phyloP scores from a whole-genome alignment of 208 protist genomes.

The Acanthamoeba divionensis region DNA sequence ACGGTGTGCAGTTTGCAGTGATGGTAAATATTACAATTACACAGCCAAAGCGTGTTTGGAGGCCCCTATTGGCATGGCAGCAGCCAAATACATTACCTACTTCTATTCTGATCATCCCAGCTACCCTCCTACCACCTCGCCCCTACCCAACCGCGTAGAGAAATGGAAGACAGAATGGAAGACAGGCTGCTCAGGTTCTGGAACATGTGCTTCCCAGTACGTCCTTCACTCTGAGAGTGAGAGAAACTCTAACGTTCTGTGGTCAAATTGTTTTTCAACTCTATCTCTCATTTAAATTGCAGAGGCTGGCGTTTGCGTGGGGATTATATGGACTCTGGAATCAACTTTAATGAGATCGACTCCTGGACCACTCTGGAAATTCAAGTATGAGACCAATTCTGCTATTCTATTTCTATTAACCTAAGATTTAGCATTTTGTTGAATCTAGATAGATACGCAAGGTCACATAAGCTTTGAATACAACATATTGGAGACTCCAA shows the following conservation, averaged over 20 bases:
- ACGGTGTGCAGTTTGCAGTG: neutral
- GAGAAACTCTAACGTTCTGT: neutral
- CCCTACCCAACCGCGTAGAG: neutral
- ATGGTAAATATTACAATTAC: neutral
- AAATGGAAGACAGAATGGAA: neutral
- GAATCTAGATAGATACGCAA: neutral
- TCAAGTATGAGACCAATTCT: neutral
- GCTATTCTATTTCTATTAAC: neutral
- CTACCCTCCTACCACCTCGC: neutral
- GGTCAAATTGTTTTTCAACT: neutral
- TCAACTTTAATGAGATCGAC: neutral
- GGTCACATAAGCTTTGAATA: slow-evolving; percentile 2
- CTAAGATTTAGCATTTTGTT: neutral
- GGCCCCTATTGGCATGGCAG: neutral
- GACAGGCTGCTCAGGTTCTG: neutral
- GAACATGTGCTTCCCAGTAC: neutral
- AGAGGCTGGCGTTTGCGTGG: slow-evolving; percentile 16
- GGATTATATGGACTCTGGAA: neutral
- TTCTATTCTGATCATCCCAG: slow-evolving; percentile 19
- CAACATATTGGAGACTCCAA: neutral
- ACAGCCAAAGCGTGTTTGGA: neutral
- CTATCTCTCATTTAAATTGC: neutral
- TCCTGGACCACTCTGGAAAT: neutral
- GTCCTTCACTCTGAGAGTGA: neutral
- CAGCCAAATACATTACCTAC: neutral